These are phyloP conservation scores for Alternaria incomplexa DNA, from an alignment of 2,329 filamentous ascomycete genomes.

Conservation along the genomic window DNA sequence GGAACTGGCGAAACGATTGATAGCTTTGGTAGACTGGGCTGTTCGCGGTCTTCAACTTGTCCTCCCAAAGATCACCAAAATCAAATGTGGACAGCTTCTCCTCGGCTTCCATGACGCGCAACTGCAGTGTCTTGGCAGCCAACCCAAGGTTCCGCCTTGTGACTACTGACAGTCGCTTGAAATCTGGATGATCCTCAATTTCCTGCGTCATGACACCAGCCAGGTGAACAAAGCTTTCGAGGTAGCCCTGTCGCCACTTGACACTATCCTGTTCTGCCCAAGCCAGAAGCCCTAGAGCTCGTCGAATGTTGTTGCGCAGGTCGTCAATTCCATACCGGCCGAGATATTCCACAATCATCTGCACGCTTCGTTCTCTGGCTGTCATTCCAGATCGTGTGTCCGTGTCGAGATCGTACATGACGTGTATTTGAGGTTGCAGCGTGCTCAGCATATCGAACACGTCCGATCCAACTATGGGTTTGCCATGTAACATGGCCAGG, in stretches of 20 bases:
- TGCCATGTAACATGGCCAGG: conserved; percentile 68
- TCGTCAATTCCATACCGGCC: conserved; percentile 67
- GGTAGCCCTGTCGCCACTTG: conserved; percentile 70
- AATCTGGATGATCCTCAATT: conserved; percentile 62
- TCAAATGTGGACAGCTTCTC: conserved; percentile 66
- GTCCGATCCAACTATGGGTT: conserved; percentile 69
- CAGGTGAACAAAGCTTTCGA: conserved; percentile 71
- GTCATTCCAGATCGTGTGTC: conserved; percentile 31
- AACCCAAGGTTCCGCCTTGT: conserved; percentile 68
- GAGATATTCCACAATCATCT: conserved; percentile 67
- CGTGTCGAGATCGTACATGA: conserved; percentile 58
- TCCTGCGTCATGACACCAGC: conserved; percentile 62
- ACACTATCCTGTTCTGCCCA: conserved; percentile 70
- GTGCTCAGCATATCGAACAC: conserved; percentile 68
- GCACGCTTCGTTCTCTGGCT: conserved; percentile 57
- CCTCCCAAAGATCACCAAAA: conserved; percentile 66
- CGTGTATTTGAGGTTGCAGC: conserved; percentile 65
- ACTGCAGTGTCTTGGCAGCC: conserved; percentile 66
- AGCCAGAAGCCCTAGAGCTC: conserved; percentile 66
- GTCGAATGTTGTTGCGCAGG: conserved; percentile 64
- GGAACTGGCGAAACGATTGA: conserved; percentile 66
- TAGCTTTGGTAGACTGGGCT: conserved; percentile 61
- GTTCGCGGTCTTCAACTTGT: conserved; percentile 39
- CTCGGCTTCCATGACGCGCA: conserved; percentile 68
- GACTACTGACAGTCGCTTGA: conserved; percentile 64